Evolutionary conservation across 352 stramenopile genomes (phyloP), one percentile per base, ranked within the genome.

Genomic region (Globisporangium parvum): DNA sequence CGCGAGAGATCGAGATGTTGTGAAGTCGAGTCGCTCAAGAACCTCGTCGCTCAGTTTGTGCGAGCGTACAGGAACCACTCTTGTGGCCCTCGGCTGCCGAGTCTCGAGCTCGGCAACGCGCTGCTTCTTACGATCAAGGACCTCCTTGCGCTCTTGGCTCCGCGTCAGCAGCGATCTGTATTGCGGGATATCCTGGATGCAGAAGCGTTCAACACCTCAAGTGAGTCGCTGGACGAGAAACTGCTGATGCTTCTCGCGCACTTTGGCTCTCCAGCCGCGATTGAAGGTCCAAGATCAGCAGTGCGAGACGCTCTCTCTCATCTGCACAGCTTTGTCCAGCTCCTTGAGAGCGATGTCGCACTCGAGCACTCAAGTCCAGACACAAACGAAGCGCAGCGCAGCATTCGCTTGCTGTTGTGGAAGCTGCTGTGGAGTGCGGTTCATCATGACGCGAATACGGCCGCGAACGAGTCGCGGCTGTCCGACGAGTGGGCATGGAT

Each of bases 41-140:
- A 41, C 6, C 41, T 65, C 35, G 61, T 74, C 10, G 26, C 41
- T 9, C 35, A 60, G 9, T 24, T 62, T 31, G 33, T 57, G 42
- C 24, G 9, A 4, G n/a, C 20, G 2, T 53, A 70, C 23, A 24
- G 11, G n/a, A 18, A 3, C 47, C 51, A 52, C 2, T 46, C 26
- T 15, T 11, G 20, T 18, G 12, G 35, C 12, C 12, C 26, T 23
- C 51, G n/a, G 23, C 28, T 6, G 44, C 20, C 52, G 3, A 59
- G 24, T 5, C 15, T 65, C 31, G 28, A 60, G 14, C 23, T 71
- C 28, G 62, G 46, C 31, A 65, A 77, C 45, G 69, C 23, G 8
- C 60, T 81, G 12, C 53, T 77, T 1, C 37, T 81, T 5, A 35
- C 70, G 5, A 46, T 70, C 3, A 77, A 77, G 18, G 57, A 65